Evolutionary conservation across 1,284 basidiomycete species (phyloP).

Genomic region (Termitomyces sp.): DNA sequence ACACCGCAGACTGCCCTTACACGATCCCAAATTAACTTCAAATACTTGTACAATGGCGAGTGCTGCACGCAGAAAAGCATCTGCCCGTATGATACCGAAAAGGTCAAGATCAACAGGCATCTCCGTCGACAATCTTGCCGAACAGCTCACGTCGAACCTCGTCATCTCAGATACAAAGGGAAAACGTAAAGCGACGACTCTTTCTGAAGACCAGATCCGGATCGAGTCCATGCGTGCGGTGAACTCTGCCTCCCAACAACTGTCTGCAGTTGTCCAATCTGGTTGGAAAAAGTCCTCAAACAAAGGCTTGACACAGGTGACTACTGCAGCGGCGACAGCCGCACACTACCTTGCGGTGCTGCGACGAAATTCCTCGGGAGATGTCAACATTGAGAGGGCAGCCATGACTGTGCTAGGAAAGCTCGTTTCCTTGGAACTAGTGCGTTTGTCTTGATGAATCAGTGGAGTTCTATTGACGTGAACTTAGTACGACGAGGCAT

Average conservation of each 20-base stretch:
- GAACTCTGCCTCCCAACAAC: slow-evolving; percentile 53
- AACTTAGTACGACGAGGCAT: slow-evolving; percentile 47
- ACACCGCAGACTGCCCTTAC: not conserved
- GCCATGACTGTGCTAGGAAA: slow-evolving; percentile 62
- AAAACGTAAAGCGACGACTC: slow-evolving; percentile 24
- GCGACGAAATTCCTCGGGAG: slow-evolving; percentile 38
- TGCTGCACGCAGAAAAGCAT: not conserved
- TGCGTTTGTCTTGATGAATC: slow-evolving; percentile 28
- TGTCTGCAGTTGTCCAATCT: slow-evolving; percentile 47
- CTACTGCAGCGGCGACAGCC: slow-evolving; percentile 28
- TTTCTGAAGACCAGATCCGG: slow-evolving; percentile 17
- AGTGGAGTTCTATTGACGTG: slow-evolving; percentile 1
- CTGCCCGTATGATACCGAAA: not conserved
- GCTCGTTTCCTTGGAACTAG: slow-evolving; percentile 60
- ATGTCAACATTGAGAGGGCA: slow-evolving; percentile 68
- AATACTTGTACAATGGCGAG: not conserved
- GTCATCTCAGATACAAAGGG: slow-evolving; percentile 27
- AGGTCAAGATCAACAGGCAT: not conserved
- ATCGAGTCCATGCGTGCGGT: slow-evolving; percentile 51
- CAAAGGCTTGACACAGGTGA: slow-evolving; percentile 19
- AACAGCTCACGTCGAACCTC: slow-evolving; percentile 26
- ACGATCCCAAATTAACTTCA: not conserved
- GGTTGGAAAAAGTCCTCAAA: slow-evolving; percentile 48
- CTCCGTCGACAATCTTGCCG: slow-evolving; percentile 14
- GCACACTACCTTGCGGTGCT: slow-evolving; percentile 40